phyloP scores from a whole-genome alignment of 805 yeast genomes.

The Candida bentonensis region DNA sequence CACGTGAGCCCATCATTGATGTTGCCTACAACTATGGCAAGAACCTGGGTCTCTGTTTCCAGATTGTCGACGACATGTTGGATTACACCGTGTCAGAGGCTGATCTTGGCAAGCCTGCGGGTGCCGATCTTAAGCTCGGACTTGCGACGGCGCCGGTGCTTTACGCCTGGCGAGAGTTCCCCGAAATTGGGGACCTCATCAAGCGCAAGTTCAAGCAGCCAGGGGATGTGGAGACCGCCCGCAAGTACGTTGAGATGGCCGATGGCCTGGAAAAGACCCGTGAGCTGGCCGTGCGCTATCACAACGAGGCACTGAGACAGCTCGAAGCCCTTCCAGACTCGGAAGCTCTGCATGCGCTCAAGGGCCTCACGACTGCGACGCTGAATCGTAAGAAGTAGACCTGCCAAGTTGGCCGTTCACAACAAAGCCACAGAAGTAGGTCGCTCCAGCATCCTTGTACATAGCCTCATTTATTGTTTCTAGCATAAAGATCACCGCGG shows the following conservation, averaged over 20 bases:
- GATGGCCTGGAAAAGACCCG: constrained; percentile 68
- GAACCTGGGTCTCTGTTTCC: constrained; percentile 89
- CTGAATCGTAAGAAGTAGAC: constrained; percentile 61
- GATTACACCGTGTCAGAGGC: constrained; percentile 84
- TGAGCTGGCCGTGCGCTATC: constrained; percentile 62
- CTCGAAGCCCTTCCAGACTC: constrained; percentile 64
- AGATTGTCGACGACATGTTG: constrained; percentile 88
- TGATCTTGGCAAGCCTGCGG: constrained; percentile 87
- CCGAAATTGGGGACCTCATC: constrained; percentile 72
- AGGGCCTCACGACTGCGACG: constrained; percentile 68
- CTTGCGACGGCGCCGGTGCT: constrained; percentile 94
- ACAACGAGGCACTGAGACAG: constrained; percentile 59
- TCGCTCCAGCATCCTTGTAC: not conserved
- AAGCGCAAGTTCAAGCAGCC: constrained; percentile 65
- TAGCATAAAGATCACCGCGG: not conserved
- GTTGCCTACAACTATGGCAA: constrained; percentile 84
- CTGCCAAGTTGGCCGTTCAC: not conserved
- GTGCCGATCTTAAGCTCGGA: constrained; percentile 87
- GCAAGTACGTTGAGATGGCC: constrained; percentile 53
- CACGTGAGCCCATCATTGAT: constrained; percentile 61
- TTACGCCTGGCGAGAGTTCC: constrained; percentile 84
- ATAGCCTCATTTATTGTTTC: not conserved
- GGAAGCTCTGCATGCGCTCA: constrained; percentile 79
- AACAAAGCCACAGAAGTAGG: not conserved
- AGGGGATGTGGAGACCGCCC: constrained; percentile 79